Conservation (phyloP, 495 filamentous ascomycete species). For the Podospora fimiseda region DNA sequence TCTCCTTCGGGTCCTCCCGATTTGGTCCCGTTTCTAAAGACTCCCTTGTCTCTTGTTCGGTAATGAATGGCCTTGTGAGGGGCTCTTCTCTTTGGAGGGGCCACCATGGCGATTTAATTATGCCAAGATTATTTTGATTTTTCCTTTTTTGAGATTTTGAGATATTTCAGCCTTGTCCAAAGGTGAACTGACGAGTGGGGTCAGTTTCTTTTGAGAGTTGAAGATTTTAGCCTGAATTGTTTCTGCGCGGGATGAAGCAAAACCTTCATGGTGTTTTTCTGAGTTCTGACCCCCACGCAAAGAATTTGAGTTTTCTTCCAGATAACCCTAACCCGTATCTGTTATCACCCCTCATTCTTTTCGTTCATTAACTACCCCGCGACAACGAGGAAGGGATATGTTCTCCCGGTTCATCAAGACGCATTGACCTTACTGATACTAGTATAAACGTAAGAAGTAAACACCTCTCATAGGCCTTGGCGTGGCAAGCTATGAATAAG, state of each 20-base stretch:
- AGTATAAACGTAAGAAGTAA: too few species aligned
- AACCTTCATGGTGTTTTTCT: background rate
- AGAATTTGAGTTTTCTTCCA: background rate
- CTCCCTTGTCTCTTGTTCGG: background rate
- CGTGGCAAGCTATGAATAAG: constrained; percentile 2
- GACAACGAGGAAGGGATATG: background rate
- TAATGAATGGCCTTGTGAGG: background rate
- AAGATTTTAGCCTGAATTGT: constrained; percentile 1
- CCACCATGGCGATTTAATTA: background rate
- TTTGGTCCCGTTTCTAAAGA: background rate
- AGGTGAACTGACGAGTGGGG: too few species aligned
- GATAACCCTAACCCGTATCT: background rate
- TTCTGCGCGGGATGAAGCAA: background rate
- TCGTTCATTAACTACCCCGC: background rate
- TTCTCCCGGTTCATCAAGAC: too few species aligned
- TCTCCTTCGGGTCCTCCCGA: background rate
- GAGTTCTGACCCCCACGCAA: background rate
- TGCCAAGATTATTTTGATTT: background rate
- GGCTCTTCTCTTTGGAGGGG: background rate
- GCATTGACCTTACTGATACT: too few species aligned
- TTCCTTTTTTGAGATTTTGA: background rate
- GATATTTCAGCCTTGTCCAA: too few species aligned
- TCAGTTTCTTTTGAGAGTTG: background rate
- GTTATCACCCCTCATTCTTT: background rate
- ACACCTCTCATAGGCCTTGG: background rate